phyloP scores from a whole-genome alignment of 2,329 filamentous ascomycete species.

The Hymenoscyphus repandus region DNA sequence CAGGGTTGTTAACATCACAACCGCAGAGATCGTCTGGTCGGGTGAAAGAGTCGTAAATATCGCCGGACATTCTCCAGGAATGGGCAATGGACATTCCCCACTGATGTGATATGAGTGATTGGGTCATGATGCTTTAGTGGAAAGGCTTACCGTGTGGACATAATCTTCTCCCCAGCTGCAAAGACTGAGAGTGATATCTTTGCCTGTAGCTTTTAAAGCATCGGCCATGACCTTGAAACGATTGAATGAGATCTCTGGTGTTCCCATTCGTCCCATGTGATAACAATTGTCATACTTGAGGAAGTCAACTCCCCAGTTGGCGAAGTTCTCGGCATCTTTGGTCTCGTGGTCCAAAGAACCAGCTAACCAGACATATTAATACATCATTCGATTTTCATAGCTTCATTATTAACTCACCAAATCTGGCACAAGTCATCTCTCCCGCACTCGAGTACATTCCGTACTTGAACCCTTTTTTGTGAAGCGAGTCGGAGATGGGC shows the following conservation, averaged over 20 bases:
- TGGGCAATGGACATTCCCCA: slow-evolving; percentile 36
- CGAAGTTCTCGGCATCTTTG: slow-evolving; percentile 45
- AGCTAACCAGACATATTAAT: slow-evolving; percentile 26
- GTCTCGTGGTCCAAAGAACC: slow-evolving; percentile 35
- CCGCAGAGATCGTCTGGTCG: slow-evolving; percentile 21
- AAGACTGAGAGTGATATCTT: slow-evolving; percentile 31
- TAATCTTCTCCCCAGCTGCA: slow-evolving; percentile 45
- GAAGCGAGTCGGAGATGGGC: slow-evolving; percentile 35
- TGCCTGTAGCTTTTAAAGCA: slow-evolving; percentile 27
- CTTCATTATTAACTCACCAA: slow-evolving; percentile 12
- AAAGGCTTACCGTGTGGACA: slow-evolving; percentile 23
- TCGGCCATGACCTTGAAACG: slow-evolving; percentile 31
- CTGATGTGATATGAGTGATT: neutral
- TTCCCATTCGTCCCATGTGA: slow-evolving; percentile 43
- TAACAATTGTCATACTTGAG: slow-evolving; percentile 52
- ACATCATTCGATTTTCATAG: neutral
- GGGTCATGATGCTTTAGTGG: neutral
- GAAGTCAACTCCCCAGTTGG: slow-evolving; percentile 46
- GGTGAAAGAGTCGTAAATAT: slow-evolving; percentile 30
- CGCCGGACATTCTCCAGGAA: slow-evolving; percentile 37
- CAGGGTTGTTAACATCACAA: slow-evolving; percentile 8
- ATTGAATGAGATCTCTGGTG: slow-evolving; percentile 17
- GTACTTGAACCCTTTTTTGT: slow-evolving; percentile 35
- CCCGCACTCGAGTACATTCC: slow-evolving; percentile 35
- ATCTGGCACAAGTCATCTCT: slow-evolving; percentile 30